Base-by-base conservation (phyloP, 176 grass and related monocot species). In the Triticum dicoccoides region DNA sequence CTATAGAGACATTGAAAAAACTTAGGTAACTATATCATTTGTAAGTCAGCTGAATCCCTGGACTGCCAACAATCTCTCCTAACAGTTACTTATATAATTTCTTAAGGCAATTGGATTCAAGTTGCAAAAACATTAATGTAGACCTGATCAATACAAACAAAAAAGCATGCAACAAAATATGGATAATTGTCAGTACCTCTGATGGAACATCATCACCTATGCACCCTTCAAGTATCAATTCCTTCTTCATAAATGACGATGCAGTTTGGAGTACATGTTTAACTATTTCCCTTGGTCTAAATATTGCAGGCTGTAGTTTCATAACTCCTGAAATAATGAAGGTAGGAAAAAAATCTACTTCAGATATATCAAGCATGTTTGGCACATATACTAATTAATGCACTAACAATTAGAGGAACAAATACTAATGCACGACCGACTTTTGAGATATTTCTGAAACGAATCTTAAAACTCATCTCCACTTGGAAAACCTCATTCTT, bases 251-350 rank as follows among this genome's bases (percentile, higher is more conserved):
- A 83, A 89, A 93, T 83, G 95, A 89, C 4, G 87, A 83, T 25
- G 95, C 95, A 95, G 83, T 93, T 90, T 93, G 93, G 10, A 98
- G 93, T 49, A 95, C 95, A 91, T 98, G 89, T 76, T 89, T 93
- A 41, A 95, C 88, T 32, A 98, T 91, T 92, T 98, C 95, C 89
- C 93, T 98, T 72, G 95, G 95, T 88, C 93, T 95, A 80, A 98
- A 98, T 52, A 86, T 95, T 4, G 77, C 85, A 82, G 81, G 62
- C 62, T 98, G 93, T 87, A 98, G 82, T 92, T 95, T 91, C 95
- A 95, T 98, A 69, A 84, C 87, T 65, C 95, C 95, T 98, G 82
- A 70, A 87, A 86, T 51, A 65, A 85, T 18, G 9, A 79, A 81
- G 41, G 47, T 3, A 49, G 54, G 0, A 9, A 88, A 59, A 45